These are phyloP conservation scores for Sporodiniella umbellata DNA, from an alignment of 371 early-diverging fungal genomes.

Conservation along the genomic window DNA sequence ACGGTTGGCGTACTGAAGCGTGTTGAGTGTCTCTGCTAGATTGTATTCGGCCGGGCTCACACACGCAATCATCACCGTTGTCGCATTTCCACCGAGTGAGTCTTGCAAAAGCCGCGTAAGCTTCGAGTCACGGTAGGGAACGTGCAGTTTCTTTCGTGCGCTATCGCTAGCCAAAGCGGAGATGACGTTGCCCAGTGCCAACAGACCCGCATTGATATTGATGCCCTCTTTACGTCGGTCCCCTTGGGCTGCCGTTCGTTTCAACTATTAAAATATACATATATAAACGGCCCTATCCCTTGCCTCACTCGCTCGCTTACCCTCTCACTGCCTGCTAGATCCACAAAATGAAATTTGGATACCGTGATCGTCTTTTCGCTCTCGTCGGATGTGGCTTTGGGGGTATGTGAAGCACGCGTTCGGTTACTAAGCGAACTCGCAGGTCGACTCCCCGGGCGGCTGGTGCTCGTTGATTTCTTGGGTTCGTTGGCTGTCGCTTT, in stretches of 20 bases:
- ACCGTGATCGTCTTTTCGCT: conserved; percentile 59
- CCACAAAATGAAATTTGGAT: conserved; percentile 98
- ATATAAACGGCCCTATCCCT: conserved; percentile 1
- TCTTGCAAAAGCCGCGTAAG: conserved; percentile 96
- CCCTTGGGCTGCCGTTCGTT: conserved; percentile 93
- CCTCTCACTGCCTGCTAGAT: conserved; percentile 99
- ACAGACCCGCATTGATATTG: conserved; percentile 95
- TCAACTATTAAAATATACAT: conserved; percentile 60
- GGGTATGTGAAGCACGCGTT: conserved; percentile 5
- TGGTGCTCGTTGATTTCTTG: not conserved
- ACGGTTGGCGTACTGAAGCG: conserved; percentile 89
- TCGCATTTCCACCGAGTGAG: conserved; percentile 92
- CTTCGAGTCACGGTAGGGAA: conserved; percentile 98
- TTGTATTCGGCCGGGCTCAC: conserved; percentile 78
- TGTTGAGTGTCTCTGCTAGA: conserved; percentile 88
- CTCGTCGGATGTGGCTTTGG: conserved; percentile 23
- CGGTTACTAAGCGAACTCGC: conserved; percentile 18
- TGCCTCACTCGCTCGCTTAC: conserved; percentile 27
- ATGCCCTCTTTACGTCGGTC: conserved; percentile 97
- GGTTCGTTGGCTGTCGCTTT: conserved; percentile 33
- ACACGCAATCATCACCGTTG: conserved; percentile 93
- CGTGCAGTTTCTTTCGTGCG: conserved; percentile 52
- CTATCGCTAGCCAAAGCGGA: conserved; percentile 92
- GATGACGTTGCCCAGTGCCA: conserved; percentile 99
- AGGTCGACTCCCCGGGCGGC: conserved; percentile 17